Conservation (phyloP, 352 stramenopile genomes). For the Phytophthora capsici region DNA sequence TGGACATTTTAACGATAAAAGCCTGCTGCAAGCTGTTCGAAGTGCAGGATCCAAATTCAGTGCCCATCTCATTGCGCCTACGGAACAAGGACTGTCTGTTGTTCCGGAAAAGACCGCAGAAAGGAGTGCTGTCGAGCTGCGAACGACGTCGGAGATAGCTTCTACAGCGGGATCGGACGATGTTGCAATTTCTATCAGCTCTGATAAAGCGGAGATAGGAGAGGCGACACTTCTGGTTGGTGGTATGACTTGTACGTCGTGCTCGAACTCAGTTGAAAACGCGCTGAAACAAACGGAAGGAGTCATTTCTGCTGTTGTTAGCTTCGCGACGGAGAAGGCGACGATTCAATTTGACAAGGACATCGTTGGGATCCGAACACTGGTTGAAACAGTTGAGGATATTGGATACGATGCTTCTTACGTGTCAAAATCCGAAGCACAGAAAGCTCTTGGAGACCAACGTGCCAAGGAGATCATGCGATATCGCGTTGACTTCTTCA, state of each 20-base stretch:
- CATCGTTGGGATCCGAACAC: constrained; percentile 73
- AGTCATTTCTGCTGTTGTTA: constrained; percentile 82
- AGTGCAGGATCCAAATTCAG: constrained; percentile 35
- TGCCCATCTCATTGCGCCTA: constrained; percentile 27
- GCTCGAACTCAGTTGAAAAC: constrained; percentile 90
- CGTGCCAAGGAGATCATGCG: constrained; percentile 78
- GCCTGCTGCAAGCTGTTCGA: constrained; percentile 62
- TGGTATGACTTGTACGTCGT: constrained; percentile 94
- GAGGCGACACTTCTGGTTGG: constrained; percentile 74
- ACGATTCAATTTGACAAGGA: constrained; percentile 81
- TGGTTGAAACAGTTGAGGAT: constrained; percentile 90
- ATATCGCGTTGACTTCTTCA: constrained; percentile 87
- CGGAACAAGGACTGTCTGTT: neutral
- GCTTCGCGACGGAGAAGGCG: constrained; percentile 89
- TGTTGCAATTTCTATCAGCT: constrained; percentile 45
- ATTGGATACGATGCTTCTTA: constrained; percentile 91
- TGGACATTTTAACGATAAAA: constrained; percentile 62
- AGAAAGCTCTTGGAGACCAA: constrained; percentile 85
- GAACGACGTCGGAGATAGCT: constrained; percentile 16
- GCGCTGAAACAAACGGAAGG: constrained; percentile 80
- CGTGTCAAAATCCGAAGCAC: constrained; percentile 64
- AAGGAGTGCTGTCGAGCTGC: constrained; percentile 1
- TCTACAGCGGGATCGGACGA: constrained; percentile 28
- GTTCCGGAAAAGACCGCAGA: neutral
- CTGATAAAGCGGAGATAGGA: constrained; percentile 63